Base-by-base conservation (phyloP, 352 stramenopile genomes). In the Globisporangium polare region DNA sequence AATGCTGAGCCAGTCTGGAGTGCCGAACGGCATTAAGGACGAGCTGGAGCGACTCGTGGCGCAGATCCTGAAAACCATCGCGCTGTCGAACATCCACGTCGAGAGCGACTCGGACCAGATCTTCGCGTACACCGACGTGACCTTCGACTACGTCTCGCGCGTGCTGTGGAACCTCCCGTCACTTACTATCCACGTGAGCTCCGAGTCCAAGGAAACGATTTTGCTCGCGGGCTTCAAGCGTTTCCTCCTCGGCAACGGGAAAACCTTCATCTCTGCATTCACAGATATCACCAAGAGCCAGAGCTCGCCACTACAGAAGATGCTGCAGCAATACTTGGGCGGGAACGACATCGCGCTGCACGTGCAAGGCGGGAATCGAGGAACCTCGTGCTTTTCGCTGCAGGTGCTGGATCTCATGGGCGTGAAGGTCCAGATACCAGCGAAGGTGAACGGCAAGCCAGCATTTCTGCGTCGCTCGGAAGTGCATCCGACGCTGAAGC, bases 221-320 rank as follows among this genome's bases (percentile, higher is more conserved):
- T 58, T 94, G 2, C 68, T 77, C 15, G 83, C 80, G 17, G 83
- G 82, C 3, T 80, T 95, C 47, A 83, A 90, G 62, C 77, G 65
- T 0, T 95, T 95, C 18, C 50, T 87, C 0, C 67, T 95, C 5
- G 86, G 86, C 0, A 70, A 62, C 46, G 86, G 86, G 17, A 60
- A 88, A 18, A 95, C 83, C 1, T 90, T 90, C 63, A 89, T 95
- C 60, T 89, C 81, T 2, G 77, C 77, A n/a, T 93, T 83, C 60
- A 89, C 79, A 10, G 75, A 81, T 15, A 70, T 94, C 49, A 74
- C 71, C 31, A 89, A 87, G 43, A 78, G 75, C 26, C 68, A 93
- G 62, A 85, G 79, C 0, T 50, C 64, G n/a, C 84, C 83, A 5
- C 57, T 95, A 20, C 75, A 90, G 54, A 66, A 67, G 13, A 88